A percentile compares a stretch with the other conserved stretches of the same genome.
Conservation (phyloP, 2,329 filamentous ascomycete genomes). For the Ilyonectria robusta region DNA sequence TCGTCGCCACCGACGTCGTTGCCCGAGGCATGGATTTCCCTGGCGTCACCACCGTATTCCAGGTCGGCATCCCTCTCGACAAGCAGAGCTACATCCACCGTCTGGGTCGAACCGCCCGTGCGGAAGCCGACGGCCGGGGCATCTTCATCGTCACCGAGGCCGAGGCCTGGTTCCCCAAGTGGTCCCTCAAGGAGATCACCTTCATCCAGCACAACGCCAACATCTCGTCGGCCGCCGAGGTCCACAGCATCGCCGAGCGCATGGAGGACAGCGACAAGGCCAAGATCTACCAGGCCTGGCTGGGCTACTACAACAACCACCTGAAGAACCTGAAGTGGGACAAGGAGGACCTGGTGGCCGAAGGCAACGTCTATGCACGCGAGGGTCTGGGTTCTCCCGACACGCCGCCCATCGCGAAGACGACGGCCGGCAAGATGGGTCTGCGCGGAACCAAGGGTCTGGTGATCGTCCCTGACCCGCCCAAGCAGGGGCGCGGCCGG, state of each 20-base stretch:
- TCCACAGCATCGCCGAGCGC: slow-evolving; percentile 55
- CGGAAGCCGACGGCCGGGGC: slow-evolving; percentile 74
- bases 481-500: slow-evolving; percentile 45
- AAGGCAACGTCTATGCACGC: slow-evolving; percentile 66
- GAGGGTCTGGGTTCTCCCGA: slow-evolving; percentile 63
- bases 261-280: slow-evolving; percentile 62
- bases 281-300: slow-evolving; percentile 70
- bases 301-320: slow-evolving; percentile 69
- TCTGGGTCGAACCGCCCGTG: slow-evolving; percentile 76
- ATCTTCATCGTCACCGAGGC: slow-evolving; percentile 69
- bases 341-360: slow-evolving; percentile 61
- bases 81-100: slow-evolving; percentile 78
- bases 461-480: slow-evolving; percentile 60
- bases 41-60: slow-evolving; percentile 76
- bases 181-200: slow-evolving; percentile 67
- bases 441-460: slow-evolving; percentile 66
- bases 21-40: slow-evolving; percentile 82
- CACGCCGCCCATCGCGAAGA: slow-evolving; percentile 63
- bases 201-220: slow-evolving; percentile 64
- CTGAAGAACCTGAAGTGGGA: slow-evolving; percentile 61
- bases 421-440: slow-evolving; percentile 70
- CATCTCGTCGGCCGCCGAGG: slow-evolving; percentile 57
- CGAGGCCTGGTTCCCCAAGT: slow-evolving; percentile 66
- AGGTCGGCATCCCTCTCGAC: slow-evolving; percentile 71
- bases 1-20: slow-evolving; percentile 80